A percentile compares a stretch with the other conserved stretches of the same genome.
Evolutionary conservation across 106 monocot genomes (phyloP).

Genomic region (Phalaenopsis aphrodite): DNA sequence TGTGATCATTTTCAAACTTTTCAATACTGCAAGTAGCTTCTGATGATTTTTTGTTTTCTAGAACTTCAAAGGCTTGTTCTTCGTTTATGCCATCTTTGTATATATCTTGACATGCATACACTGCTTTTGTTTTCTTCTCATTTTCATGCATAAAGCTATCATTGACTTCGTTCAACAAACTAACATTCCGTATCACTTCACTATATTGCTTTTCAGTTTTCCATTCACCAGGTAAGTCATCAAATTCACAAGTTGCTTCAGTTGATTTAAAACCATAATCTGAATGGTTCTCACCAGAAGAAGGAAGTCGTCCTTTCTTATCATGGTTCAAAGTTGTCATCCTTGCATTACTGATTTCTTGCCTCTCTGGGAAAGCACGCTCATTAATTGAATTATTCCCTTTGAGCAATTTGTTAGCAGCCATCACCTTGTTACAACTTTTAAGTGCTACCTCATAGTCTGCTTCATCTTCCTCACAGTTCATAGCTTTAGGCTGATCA

Average conservation of each 20-base stretch:
- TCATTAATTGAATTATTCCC: conserved; percentile 12
- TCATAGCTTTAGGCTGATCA: background rate
- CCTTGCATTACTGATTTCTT: conserved; percentile 3
- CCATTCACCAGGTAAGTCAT: conserved; percentile 49
- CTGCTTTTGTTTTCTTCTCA: conserved; percentile 21
- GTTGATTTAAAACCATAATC: conserved; percentile 10
- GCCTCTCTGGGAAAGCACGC: conserved; percentile 7
- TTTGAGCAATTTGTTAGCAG: conserved; percentile 6
- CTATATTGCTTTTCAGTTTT: conserved; percentile 54
- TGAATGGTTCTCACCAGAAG: conserved; percentile 14
- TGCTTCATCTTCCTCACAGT: conserved; percentile 6
- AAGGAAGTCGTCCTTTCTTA: conserved; percentile 9
- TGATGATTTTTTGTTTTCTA: conserved; percentile 12
- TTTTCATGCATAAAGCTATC: conserved; percentile 17
- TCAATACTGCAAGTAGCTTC: conserved; percentile 13
- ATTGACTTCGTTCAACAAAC: conserved; percentile 13
- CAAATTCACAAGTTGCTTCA: conserved; percentile 12
- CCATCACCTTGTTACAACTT: background rate
- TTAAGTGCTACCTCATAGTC: background rate
- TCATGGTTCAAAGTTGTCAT: conserved; percentile 9
- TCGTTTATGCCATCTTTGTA: conserved; percentile 1
- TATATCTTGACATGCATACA: conserved; percentile 4
- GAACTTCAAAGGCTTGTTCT: conserved; percentile 15
- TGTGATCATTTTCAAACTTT: conserved; percentile 4
- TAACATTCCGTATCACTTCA: conserved; percentile 35